These are phyloP conservation scores for Candida pseudoglaebosa DNA, from an alignment of 805 yeast genomes.

Conservation along the genomic window DNA sequence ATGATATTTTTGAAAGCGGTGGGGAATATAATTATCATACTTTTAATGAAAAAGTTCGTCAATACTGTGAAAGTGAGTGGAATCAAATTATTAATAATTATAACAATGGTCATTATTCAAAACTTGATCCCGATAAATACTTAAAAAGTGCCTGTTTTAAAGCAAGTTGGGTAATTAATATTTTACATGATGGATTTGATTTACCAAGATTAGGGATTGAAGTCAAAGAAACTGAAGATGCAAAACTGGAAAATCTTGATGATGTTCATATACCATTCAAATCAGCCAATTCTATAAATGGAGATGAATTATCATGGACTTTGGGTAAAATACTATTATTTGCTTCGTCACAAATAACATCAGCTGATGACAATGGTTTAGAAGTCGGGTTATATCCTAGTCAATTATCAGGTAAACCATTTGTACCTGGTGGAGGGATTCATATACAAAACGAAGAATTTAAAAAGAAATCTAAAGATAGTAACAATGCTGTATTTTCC, in stretches of 20 bases:
- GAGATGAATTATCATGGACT: conserved; percentile 92
- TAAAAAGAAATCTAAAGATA: conserved; percentile 5
- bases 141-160: conserved; percentile 84
- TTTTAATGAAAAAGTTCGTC: conserved; percentile 62
- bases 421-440: conserved; percentile 28
- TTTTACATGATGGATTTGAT: conserved; percentile 88
- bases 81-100: conserved; percentile 42
- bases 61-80: conserved; percentile 82
- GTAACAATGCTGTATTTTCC: conserved; percentile 8
- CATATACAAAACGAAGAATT: conserved; percentile 15
- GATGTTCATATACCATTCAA: conserved; percentile 61
- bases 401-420: conserved; percentile 26
- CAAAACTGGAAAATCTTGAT: conserved; percentile 20
- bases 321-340: conserved; percentile 80
- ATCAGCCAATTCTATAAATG: conserved; percentile 75
- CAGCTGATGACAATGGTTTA: conserved; percentile 13
- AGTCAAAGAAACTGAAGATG: conserved; percentile 24
- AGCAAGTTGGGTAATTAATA: conserved; percentile 88
- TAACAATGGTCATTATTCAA: conserved; percentile 55
- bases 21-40: conserved; percentile 79
- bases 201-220: conserved; percentile 71
- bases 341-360: conserved; percentile 66
- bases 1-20: conserved; percentile 83
- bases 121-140: conserved; percentile 46
- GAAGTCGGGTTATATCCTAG: conserved; percentile 41